Evolutionary conservation across 345 rosid species (phyloP).

Genomic region (Acer campestre): DNA sequence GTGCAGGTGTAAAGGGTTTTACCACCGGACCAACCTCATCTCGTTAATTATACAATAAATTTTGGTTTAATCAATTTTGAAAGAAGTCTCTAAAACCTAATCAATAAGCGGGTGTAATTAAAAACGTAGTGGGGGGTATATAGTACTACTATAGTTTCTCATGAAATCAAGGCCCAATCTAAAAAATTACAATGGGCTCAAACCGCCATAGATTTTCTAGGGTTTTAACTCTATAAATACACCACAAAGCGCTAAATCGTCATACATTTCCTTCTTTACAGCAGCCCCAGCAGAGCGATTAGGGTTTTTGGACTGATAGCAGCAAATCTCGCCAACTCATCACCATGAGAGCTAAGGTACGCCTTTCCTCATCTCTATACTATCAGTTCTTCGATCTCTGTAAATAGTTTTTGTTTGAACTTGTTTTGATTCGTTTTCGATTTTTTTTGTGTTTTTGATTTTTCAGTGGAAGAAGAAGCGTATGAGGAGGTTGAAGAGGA

Average conservation of each 20-base stretch:
- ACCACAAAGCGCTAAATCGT: neutral
- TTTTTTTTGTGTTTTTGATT: conserved; percentile 1
- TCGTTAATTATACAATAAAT: too few relatives aligned
- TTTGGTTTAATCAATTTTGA: too few relatives aligned
- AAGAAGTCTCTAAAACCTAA: too few relatives aligned
- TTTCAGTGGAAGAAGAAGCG: conserved; percentile 99
- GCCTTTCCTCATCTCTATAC: too few relatives aligned
- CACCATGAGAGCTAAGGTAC: conserved; percentile 92
- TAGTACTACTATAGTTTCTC: too few relatives aligned
- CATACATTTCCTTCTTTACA: neutral
- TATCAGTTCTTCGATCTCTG: neutral
- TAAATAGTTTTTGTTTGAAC: neutral
- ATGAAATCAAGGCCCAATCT: neutral
- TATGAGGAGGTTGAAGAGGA: conserved; percentile 99
- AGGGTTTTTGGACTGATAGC: conserved; percentile 24
- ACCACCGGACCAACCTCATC: too few relatives aligned
- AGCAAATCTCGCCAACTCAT: neutral
- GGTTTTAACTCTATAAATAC: conserved; percentile 19
- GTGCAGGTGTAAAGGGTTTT: too few relatives aligned
- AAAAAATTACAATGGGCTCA: too few relatives aligned
- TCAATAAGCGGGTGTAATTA: too few relatives aligned
- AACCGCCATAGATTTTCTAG: conserved; percentile 9
- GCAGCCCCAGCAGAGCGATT: conserved; percentile 21
- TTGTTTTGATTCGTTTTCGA: neutral
- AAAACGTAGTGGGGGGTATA: too few relatives aligned